Percentiles rank a stretch among this genome's conserved stretches.
Conservation (phyloP, 257 asterid genomes). For the Paraleonurus japonicus region DNA sequence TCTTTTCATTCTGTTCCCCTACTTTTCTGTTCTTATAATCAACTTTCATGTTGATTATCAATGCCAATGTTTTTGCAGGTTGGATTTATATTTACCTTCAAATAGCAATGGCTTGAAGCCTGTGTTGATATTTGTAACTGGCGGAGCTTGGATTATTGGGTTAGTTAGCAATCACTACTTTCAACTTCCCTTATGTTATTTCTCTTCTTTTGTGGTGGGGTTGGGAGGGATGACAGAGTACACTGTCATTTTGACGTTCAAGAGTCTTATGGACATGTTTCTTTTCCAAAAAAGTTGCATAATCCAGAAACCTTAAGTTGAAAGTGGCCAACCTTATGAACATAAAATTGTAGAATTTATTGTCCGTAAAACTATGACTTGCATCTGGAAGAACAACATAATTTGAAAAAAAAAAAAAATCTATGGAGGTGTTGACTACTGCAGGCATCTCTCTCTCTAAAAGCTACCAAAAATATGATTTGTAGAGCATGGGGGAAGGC, state of each 20-base stretch:
- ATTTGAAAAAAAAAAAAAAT: neutral
- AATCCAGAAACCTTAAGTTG: neutral
- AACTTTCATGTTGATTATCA: conserved; percentile 9
- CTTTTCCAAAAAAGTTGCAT: conserved; percentile 12
- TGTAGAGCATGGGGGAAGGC: neutral
- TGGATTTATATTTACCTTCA: conserved; percentile 91
- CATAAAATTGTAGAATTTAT: neutral
- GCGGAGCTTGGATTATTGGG: conserved; percentile 99
- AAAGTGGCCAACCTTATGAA: neutral
- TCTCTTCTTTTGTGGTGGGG: neutral
- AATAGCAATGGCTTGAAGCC: conserved; percentile 61
- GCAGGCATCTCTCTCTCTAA: neutral
- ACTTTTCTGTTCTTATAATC: neutral
- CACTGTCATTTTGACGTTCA: neutral
- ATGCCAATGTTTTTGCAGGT: conserved; percentile 43
- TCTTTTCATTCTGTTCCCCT: neutral
- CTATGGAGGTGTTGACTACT: neutral
- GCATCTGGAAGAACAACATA: neutral
- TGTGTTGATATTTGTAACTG: conserved; percentile 90
- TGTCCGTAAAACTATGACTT: neutral
- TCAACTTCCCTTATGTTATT: neutral
- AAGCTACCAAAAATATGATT: neutral
- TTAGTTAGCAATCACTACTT: conserved; percentile 28
- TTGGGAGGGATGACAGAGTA: neutral
- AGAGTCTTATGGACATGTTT: neutral